Conservation (phyloP, 176 grass and related monocot species). For the Puccinellia tenuiflora region DNA sequence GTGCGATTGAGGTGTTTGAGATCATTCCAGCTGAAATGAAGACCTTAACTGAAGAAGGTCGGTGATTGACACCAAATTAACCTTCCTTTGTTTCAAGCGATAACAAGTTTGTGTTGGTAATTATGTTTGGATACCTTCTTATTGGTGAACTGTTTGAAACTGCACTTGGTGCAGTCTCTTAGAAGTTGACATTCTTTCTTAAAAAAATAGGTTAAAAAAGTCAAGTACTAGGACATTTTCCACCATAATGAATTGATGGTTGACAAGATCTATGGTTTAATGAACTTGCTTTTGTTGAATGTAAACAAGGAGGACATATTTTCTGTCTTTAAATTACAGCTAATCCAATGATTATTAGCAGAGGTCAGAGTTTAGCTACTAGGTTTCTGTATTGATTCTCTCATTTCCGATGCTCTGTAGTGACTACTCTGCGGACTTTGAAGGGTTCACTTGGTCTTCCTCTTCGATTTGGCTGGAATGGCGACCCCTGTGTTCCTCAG, state of each 20-base stretch:
- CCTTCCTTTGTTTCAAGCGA: constrained; percentile 2
- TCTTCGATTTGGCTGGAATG: constrained; percentile 95
- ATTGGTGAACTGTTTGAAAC: not conserved
- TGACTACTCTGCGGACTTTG: constrained; percentile 51
- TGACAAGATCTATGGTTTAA: not conserved
- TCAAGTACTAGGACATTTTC: not conserved
- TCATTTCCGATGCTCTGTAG: constrained; percentile 36
- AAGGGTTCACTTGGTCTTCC: constrained; percentile 79
- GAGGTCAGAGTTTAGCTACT: not conserved
- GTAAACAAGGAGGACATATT: not conserved
- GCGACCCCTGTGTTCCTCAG: constrained; percentile 91
- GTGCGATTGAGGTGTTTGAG: constrained; percentile 89
- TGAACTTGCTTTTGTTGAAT: constrained; percentile 1
- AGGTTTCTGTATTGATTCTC: constrained; percentile 24
- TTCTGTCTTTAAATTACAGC: not conserved
- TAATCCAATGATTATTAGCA: not conserved
- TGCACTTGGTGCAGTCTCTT: not conserved
- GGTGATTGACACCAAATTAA: not conserved
- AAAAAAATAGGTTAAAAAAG: not conserved
- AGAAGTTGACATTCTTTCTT: not conserved
- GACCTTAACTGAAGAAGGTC: constrained; percentile 79
- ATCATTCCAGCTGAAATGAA: constrained; percentile 74
- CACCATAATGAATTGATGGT: not conserved
- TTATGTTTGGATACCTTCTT: not conserved
- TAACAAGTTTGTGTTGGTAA: constrained; percentile 6